Percentiles rank a stretch among this genome's conserved stretches.
Conservation (phyloP, 83 land plant species). For the Thuja plicata region DNA sequence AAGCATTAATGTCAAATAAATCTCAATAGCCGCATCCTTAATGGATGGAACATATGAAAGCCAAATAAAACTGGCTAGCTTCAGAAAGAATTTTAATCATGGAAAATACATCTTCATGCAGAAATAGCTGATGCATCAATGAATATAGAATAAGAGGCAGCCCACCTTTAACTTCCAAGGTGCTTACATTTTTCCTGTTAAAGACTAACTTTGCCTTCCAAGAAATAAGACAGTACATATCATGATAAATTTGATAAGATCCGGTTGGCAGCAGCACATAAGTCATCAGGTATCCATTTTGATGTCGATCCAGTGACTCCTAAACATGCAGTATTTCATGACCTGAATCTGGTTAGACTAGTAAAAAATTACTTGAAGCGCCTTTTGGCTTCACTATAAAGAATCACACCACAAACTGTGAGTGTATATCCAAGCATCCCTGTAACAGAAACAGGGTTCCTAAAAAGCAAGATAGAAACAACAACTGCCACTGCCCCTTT, state of each 20-base stretch:
- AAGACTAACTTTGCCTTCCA: neutral
- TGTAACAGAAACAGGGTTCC: slow-evolving; percentile 64
- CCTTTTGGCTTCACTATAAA: slow-evolving; percentile 62
- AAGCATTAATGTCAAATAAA: neutral
- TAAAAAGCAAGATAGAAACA: slow-evolving; percentile 51
- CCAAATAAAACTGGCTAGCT: slow-evolving; percentile 14
- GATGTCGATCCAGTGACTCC: slow-evolving; percentile 1
- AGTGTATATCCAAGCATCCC: slow-evolving; percentile 62
- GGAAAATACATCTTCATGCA: slow-evolving; percentile 3
- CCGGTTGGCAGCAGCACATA: neutral
- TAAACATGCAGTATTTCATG: neutral
- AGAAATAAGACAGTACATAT: neutral
- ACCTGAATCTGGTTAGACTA: neutral
- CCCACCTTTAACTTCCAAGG: slow-evolving; percentile 6
- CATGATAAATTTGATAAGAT: neutral
- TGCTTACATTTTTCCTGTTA: neutral
- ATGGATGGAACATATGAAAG: slow-evolving; percentile 12
- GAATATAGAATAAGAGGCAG: slow-evolving; percentile 1
- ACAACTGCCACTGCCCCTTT: slow-evolving; percentile 76
- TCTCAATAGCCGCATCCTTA: slow-evolving; percentile 10
- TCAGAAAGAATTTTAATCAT: slow-evolving; percentile 1
- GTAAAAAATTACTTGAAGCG: slow-evolving; percentile 21
- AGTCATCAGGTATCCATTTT: neutral
- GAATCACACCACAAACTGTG: slow-evolving; percentile 60
- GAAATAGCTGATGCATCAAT: neutral